Percentiles rank a stretch among this genome's conserved stretches.
phyloP scores from a whole-genome alignment of 2,329 filamentous ascomycete species.

The Keithomyces neogunnii region DNA sequence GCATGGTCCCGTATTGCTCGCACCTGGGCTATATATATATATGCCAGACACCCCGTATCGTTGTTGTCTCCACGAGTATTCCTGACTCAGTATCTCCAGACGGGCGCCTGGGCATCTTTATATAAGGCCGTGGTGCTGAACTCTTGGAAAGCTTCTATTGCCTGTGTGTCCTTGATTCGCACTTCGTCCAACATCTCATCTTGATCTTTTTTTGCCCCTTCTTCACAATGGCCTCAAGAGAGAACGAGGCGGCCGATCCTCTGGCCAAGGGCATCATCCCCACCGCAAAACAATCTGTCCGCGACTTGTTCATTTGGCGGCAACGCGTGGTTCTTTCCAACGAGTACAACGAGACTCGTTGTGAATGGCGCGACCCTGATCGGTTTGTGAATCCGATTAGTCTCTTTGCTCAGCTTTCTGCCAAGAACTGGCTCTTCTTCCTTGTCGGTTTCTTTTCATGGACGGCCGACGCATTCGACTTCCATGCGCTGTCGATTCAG shows the following conservation, averaged over 20 bases:
- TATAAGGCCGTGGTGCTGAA: too few relatives aligned
- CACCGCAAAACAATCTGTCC: conserved; percentile 54
- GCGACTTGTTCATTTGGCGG: conserved; percentile 65
- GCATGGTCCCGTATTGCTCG: background rate
- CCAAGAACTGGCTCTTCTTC: conserved; percentile 67
- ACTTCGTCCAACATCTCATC: too few relatives aligned
- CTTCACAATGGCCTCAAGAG: conserved; percentile 3
- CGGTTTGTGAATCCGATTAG: conserved; percentile 63
- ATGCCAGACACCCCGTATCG: background rate
- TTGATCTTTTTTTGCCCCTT: background rate
- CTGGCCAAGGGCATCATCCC: conserved; percentile 56
- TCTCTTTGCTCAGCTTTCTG: conserved; percentile 54
- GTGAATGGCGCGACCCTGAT: conserved; percentile 61
- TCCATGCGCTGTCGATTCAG: conserved; percentile 73
- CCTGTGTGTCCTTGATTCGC: too few relatives aligned
- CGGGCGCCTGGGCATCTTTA: too few relatives aligned
- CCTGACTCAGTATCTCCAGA: too few relatives aligned
- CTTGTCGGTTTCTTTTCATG: conserved; percentile 66
- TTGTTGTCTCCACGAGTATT: background rate
- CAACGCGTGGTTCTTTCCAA: conserved; percentile 62
- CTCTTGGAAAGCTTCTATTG: too few relatives aligned
- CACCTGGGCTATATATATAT: conserved; percentile 1
- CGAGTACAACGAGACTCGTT: conserved; percentile 53
- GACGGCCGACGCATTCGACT: conserved; percentile 79
- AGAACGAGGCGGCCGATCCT: conserved; percentile 51